These are phyloP conservation scores for Colletotrichum trifolii DNA, from an alignment of 2,329 filamentous ascomycete genomes.

Conservation along the genomic window DNA sequence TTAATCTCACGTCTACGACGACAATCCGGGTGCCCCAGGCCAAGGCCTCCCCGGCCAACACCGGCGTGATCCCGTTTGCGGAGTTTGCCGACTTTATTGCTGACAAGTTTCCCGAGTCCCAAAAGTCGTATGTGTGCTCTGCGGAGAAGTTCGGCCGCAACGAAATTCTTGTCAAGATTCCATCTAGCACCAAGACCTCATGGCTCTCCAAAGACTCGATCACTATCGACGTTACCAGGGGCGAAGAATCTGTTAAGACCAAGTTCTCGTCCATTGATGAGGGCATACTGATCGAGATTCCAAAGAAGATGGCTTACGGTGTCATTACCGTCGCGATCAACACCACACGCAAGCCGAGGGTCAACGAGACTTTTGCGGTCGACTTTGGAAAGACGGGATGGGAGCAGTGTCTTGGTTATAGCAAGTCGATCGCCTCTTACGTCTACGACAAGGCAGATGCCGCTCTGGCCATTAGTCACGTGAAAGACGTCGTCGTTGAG, in stretches of 20 bases:
- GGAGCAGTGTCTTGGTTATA: slow-evolving; percentile 56
- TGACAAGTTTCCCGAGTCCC: slow-evolving; percentile 46
- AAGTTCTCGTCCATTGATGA: slow-evolving; percentile 60
- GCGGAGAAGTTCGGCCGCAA: slow-evolving; percentile 58
- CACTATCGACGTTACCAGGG: slow-evolving; percentile 64
- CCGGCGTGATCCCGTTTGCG: slow-evolving; percentile 49
- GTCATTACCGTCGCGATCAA: slow-evolving; percentile 67
- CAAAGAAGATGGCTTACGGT: slow-evolving; percentile 66
- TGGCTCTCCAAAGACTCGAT: slow-evolving; percentile 70
- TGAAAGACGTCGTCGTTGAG: slow-evolving; percentile 14
- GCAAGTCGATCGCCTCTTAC: slow-evolving; percentile 55
- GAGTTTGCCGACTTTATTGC: slow-evolving; percentile 56
- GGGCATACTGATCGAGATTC: slow-evolving; percentile 64
- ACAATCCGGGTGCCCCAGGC: slow-evolving; percentile 45
- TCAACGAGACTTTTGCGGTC: slow-evolving; percentile 70
- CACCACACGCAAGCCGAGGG: slow-evolving; percentile 68
- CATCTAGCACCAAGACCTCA: slow-evolving; percentile 59
- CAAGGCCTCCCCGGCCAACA: slow-evolving; percentile 41
- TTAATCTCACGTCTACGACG: slow-evolving; percentile 51
- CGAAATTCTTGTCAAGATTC: slow-evolving; percentile 66
- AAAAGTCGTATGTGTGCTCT: slow-evolving; percentile 54
- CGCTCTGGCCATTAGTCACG: slow-evolving; percentile 35
- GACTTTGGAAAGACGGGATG: slow-evolving; percentile 66
- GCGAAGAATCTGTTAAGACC: slow-evolving; percentile 58
- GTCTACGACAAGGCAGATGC: slow-evolving; percentile 49